Percentiles rank a stretch among this genome's conserved stretches.
Conservation (phyloP, 164 flowering plant species). For the Vitis rupestris region DNA sequence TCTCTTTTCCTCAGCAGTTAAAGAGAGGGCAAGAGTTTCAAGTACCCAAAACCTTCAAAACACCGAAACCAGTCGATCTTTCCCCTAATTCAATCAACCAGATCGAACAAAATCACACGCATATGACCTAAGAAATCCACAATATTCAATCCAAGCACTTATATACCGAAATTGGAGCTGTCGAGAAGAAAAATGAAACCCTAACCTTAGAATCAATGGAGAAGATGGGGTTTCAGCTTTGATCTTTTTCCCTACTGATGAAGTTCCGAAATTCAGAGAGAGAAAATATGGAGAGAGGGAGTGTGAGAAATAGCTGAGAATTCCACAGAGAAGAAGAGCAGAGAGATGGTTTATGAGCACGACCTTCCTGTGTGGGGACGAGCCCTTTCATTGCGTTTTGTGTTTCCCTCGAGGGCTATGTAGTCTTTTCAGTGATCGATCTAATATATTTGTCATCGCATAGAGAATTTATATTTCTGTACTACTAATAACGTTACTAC, state of each 20-base stretch:
- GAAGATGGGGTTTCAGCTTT: not conserved
- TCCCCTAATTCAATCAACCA: not conserved
- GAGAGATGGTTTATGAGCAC: not conserved
- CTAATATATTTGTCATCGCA: no score
- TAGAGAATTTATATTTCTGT: no score
- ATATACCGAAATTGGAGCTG: not conserved
- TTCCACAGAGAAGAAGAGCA: not conserved
- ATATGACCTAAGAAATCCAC: not conserved
- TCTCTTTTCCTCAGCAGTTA: not conserved
- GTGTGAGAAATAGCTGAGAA: not conserved
- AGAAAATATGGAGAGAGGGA: not conserved
- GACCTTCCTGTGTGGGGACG: conserved; percentile 7
- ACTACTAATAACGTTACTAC: no score
- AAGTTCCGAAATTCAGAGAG: conserved; percentile 7
- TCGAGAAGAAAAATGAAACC: not conserved
- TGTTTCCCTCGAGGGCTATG: conserved; percentile 5
- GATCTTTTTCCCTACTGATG: not conserved
- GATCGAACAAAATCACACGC: not conserved
- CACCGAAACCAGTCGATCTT: not conserved
- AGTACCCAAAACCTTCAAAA: not conserved
- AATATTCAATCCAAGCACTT: not conserved
- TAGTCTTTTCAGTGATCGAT: not conserved
- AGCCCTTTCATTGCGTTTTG: conserved; percentile 15
- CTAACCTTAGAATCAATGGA: conserved; percentile 14
- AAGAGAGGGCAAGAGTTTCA: not conserved